Percentiles rank a stretch among this genome's conserved stretches.
These are phyloP conservation scores for Paraurostyla sp. DNA, from an alignment of 73 alveolate genomes.

Conservation along the genomic window DNA sequence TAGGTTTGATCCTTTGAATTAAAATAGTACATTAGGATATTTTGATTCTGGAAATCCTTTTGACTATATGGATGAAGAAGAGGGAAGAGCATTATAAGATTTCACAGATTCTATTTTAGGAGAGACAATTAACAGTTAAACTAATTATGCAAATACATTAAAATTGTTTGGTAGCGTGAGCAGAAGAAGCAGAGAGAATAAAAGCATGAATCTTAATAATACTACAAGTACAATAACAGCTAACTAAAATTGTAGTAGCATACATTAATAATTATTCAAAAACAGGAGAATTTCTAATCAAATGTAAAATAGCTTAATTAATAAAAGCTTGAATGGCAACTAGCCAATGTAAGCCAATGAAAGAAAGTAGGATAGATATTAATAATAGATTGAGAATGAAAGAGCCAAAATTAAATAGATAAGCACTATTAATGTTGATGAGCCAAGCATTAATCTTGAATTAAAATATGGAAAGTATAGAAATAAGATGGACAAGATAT, in stretches of 20 bases:
- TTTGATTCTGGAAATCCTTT: not conserved
- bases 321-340: not conserved
- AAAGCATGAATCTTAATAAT: not conserved
- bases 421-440: no score
- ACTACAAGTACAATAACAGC: not conserved
- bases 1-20: constrained; percentile 16
- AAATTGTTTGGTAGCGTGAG: no score
- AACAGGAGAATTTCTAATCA: constrained; percentile 6
- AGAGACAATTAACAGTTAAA: not conserved
- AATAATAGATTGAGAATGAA: no score
- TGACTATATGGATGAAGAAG: constrained; percentile 15
- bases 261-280: not conserved
- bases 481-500: no score
- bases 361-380: no score
- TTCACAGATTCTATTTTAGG: constrained; percentile 10
- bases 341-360: not conserved
- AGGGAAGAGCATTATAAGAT: constrained; percentile 1
- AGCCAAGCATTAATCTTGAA: no score
- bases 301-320: not conserved
- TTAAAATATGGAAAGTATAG: no score
- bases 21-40: not conserved
- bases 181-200: not conserved
- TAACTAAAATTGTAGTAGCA: not conserved
- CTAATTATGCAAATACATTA: not conserved
- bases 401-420: no score